Evolutionary conservation across 805 yeast species (phyloP), one percentile per base, ranked within the genome.

Genomic region (Spathaspora boniae): DNA sequence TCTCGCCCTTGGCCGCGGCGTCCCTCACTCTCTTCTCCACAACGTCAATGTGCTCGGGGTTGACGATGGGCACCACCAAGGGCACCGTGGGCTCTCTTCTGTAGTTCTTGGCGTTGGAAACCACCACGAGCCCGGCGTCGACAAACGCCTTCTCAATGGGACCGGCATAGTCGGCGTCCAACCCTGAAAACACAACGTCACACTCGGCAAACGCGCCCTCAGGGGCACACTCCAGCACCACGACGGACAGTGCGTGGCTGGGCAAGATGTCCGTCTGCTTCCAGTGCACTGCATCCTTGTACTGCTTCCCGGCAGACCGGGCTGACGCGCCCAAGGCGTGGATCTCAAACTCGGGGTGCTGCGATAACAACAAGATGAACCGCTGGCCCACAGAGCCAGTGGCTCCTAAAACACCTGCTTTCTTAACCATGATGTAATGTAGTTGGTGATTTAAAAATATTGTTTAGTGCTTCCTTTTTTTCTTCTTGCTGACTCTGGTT

Each of bases 341-440:
- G 29, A 93, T 64, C 59, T 87, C 87, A 52, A 93, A 88, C 42
- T 86, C 86, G 17, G 98, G 98, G 58, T 93, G 97, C 43, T 84
- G 67, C 2, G 88, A 75, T 44, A 93, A 70, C 32, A 93, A 69
- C 31, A 91, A 69, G 42, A 93, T 89, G 58, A 93, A 93, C 50
- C 98, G 76, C 64, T 93, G 98, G 38, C 98, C 98, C 25, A 93
- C 98, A 28, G 95, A 81, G 35, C 98, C 98, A 9, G 98, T 91
- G 47, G 98, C 98, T 33, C 98, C 98, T 43, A 91, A 72, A 49
- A 93, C 97, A 69, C 98, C 98, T 16, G 79, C 82, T 59, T 74
- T 75, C 43, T 58, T 70, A 26, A 54, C 38, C 65, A 58, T 60
- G 20, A 8, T 26, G 29, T 7, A 15, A 26, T 26, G 11, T 26